Evolutionary conservation across 345 rosid species (phyloP).

Genomic region (Capsella bursapastoris): DNA sequence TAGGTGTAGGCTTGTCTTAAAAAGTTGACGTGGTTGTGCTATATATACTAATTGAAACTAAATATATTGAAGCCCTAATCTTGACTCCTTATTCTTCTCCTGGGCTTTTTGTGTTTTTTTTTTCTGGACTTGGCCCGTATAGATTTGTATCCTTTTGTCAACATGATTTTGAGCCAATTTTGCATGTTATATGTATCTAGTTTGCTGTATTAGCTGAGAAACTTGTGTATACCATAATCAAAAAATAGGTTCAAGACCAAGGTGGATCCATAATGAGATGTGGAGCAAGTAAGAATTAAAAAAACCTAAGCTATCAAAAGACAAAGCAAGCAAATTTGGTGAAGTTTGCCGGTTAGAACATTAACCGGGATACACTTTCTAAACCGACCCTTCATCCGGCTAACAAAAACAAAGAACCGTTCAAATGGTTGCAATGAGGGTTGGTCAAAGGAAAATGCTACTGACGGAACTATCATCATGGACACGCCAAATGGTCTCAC

Average conservation of each 20-base stretch:
- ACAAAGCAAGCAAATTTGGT: constrained; percentile 17
- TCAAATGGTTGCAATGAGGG: constrained; percentile 14
- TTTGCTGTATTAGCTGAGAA: background rate
- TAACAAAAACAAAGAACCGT: constrained; percentile 22
- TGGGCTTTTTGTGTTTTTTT: constrained; percentile 6
- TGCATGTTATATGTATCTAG: background rate
- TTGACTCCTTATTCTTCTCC: background rate
- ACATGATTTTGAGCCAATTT: background rate
- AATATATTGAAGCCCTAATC: constrained; percentile 18
- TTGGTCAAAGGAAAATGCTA: constrained; percentile 56
- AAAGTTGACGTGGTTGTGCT: background rate
- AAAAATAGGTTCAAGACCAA: constrained; percentile 22
- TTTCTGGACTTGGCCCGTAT: background rate
- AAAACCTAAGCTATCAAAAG: constrained; percentile 13
- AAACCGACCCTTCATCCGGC: constrained; percentile 12
- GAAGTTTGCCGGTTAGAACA: constrained; percentile 18
- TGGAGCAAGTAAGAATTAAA: background rate
- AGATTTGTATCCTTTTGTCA: background rate
- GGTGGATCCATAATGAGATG: constrained; percentile 18
- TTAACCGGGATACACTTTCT: background rate
- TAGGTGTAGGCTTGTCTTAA: background rate
- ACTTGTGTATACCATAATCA: constrained; percentile 20
- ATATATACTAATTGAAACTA: constrained; percentile 20
- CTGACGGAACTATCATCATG: constrained; percentile 86
- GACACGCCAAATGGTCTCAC: constrained; percentile 89